Percentiles rank a stretch among this genome's conserved stretches.
Evolutionary conservation across 2,329 filamentous ascomycete genomes (phyloP).

Genomic region (Amphichorda felina): DNA sequence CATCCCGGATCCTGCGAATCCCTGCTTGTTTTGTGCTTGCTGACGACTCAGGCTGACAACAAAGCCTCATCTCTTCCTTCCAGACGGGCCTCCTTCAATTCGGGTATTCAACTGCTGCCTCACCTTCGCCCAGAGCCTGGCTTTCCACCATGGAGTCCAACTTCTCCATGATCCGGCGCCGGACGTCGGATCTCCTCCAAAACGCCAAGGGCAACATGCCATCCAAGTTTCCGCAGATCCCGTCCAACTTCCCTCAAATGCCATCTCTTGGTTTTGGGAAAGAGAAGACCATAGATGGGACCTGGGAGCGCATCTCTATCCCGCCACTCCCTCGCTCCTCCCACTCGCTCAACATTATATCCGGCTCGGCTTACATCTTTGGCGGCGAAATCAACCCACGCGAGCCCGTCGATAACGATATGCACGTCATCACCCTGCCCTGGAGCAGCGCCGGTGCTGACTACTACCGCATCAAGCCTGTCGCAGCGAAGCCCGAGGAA

Average conservation of each 20-base stretch:
- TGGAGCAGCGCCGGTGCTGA: slow-evolving; percentile 45
- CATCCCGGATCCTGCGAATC: no score
- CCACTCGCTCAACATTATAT: slow-evolving; percentile 53
- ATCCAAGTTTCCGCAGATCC: slow-evolving; percentile 15
- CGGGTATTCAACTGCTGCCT: no score
- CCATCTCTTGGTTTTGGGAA: slow-evolving; percentile 10
- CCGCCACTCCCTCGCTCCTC: slow-evolving; percentile 58
- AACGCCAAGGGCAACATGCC: slow-evolving; percentile 35
- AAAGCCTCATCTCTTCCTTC: no score
- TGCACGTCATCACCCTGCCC: slow-evolving; percentile 54
- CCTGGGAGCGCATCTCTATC: slow-evolving; percentile 47
- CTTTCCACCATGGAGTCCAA: slow-evolving; percentile 31
- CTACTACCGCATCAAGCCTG: slow-evolving; percentile 44
- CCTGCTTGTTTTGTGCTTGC: no score
- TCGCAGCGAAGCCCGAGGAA: slow-evolving; percentile 21
- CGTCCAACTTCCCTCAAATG: slow-evolving; percentile 13
- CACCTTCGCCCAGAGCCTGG: no score
- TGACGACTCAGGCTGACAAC: no score
- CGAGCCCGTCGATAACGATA: slow-evolving; percentile 58
- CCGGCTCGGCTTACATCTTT: slow-evolving; percentile 52
- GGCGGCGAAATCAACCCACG: slow-evolving; percentile 61
- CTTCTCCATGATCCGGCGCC: slow-evolving; percentile 40
- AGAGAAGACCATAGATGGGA: slow-evolving; percentile 34
- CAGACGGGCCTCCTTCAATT: no score
- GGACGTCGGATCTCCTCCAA: slow-evolving; percentile 39